Base-by-base conservation (phyloP, 2,329 filamentous ascomycete species). In the Daldinia sp. region DNA sequence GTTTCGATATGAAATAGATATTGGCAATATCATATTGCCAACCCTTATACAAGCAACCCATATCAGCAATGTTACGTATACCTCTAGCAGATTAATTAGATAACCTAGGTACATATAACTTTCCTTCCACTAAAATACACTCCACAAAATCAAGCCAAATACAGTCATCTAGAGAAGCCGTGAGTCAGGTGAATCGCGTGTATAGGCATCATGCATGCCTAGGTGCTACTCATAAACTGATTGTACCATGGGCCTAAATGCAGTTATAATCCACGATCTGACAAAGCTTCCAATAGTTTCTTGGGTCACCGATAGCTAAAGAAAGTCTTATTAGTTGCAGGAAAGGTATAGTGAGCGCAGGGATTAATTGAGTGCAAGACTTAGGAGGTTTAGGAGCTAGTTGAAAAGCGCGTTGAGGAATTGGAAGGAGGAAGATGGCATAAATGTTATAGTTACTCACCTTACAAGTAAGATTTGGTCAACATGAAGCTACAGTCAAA, bases 361-460 rank as follows among this genome's bases (percentile, higher is more conserved):
- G 37, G 21, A 10, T 39, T 17, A 10, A 39, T 39, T 21, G 37
- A 39, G 37, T 17, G 37, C 13, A 39, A 17, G 21, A 17, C 17
- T 10, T 17, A 17, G 10, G 37, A 39, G 9, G 21, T 39, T 7
- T 17, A 21, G 3, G 17, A 15, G 9, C 7, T 9, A 10, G 37
- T 15, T 21, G 37, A 71, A 43, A 68, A 68, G 47, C 73, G 72
- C 1, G 58, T 69, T 0, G 74, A 75, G 34, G 72, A 74, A 30
- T 74, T 70, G 39, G 69, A 70, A 19, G 71, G 63, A 3, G 67
- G 72, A 2, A 63, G 70, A 11, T 75, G 71, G 71, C 69, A 72
- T 35, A 71, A 69, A 19, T 15, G 37, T 13, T 39, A 39, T 25
- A 68, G 62, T 39, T 64, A 57, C 3, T 70, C 70, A 17, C 71